These are phyloP conservation scores for Gastrodia elata DNA, from an alignment of 106 monocot genomes.

Conservation along the genomic window DNA sequence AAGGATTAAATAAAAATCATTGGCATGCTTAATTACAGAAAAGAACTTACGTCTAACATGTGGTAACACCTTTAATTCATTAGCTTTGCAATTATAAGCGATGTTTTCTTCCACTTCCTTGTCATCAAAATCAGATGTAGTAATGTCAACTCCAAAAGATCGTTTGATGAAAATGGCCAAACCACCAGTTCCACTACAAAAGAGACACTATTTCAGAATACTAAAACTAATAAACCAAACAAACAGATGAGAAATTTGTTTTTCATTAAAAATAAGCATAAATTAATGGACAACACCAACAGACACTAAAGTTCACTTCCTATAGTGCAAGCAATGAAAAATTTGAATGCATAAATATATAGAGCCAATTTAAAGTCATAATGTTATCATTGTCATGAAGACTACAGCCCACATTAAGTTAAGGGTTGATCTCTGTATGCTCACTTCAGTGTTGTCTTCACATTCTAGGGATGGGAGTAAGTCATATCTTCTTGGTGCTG, in stretches of 20 bases:
- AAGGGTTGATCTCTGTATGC: background rate
- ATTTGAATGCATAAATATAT: background rate
- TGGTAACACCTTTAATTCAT: conserved; percentile 57
- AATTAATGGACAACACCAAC: background rate
- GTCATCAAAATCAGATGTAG: conserved; percentile 90
- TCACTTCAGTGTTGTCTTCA: background rate
- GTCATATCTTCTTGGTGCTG: background rate
- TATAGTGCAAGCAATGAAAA: background rate
- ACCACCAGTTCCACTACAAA: conserved; percentile 83
- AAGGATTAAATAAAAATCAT: background rate
- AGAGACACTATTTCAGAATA: background rate
- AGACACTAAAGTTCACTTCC: background rate
- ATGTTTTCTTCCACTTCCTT: conserved; percentile 81
- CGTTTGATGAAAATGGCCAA: conserved; percentile 70
- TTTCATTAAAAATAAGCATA: background rate
- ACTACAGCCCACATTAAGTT: background rate
- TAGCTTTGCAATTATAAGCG: conserved; percentile 70
- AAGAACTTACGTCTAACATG: conserved; percentile 72
- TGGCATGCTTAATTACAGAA: conserved; percentile 6
- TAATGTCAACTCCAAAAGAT: conserved; percentile 76
- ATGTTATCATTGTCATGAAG: background rate
- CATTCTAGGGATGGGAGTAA: background rate
- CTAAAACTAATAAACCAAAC: background rate
- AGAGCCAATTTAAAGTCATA: background rate
- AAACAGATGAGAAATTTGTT: background rate